A percentile compares a stretch with the other conserved stretches of the same genome.
phyloP scores from a whole-genome alignment of 73 alveolate species.

The Symbiodinium pilosum region DNA sequence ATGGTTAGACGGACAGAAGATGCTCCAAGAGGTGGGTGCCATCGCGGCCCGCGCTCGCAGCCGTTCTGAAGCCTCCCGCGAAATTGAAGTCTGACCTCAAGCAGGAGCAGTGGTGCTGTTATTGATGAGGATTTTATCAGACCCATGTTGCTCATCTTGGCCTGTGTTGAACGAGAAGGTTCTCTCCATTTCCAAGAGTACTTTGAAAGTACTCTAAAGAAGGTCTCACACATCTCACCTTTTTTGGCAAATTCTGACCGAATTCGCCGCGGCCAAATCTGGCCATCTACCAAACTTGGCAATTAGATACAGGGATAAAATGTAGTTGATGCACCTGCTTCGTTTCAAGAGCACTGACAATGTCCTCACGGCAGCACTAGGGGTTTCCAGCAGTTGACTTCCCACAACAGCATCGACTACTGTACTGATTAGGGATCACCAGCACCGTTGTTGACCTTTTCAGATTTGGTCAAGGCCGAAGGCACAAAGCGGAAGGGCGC shows the following conservation, averaged over 20 bases:
- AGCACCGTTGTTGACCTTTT: too few species aligned
- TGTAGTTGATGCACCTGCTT: not conserved
- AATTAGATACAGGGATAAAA: not conserved
- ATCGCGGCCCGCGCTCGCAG: conserved; percentile 38
- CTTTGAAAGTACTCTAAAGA: not conserved
- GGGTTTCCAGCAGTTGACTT: not conserved
- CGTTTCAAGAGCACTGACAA: not conserved
- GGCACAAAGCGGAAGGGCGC: too few species aligned
- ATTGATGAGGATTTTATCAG: not conserved
- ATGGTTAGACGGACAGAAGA: conserved; percentile 45
- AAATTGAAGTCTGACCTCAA: not conserved
- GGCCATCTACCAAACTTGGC: not conserved
- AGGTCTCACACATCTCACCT: not conserved
- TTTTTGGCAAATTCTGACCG: not conserved
- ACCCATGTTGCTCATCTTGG: not conserved
- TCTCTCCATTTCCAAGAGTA: not conserved
- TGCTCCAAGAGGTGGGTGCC: conserved; percentile 63
- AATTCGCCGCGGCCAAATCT: not conserved
- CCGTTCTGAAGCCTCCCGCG: not conserved
- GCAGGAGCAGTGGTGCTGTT: not conserved
- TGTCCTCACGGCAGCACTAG: not conserved
- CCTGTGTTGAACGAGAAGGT: not conserved
- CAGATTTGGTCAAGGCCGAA: too few species aligned
- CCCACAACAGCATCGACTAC: too few species aligned
- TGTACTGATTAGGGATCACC: too few species aligned